A percentile compares a stretch with the other conserved stretches of the same genome.
These are phyloP conservation scores for Groenewaldozyma sp. DNA, from an alignment of 1,139 yeast species.

Conservation along the genomic window DNA sequence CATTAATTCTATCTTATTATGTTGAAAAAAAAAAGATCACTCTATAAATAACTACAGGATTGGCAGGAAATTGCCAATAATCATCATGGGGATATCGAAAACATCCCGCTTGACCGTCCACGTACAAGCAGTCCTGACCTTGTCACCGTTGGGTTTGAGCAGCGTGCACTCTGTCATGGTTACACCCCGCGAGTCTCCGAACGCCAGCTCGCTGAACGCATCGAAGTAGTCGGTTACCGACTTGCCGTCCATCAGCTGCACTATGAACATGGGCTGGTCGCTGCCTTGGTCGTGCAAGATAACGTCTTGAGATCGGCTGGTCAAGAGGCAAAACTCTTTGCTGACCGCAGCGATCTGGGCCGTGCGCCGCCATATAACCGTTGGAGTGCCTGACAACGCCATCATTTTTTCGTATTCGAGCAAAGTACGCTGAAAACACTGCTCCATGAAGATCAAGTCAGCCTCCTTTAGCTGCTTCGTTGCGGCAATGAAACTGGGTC, in stretches of 20 bases:
- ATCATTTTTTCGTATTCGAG: constrained; percentile 80
- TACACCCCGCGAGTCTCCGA: constrained; percentile 80
- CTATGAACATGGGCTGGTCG: constrained; percentile 53
- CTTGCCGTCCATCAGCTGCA: constrained; percentile 79
- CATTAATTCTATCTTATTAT: background rate
- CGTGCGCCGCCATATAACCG: constrained; percentile 89
- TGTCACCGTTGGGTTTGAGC: constrained; percentile 43
- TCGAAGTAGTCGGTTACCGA: constrained; percentile 84
- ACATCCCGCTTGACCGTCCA: constrained; percentile 89
- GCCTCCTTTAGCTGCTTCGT: constrained; percentile 82
- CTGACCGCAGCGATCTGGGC: constrained; percentile 93
- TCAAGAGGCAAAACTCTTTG: constrained; percentile 76
- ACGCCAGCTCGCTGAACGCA: constrained; percentile 75
- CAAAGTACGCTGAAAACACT: constrained; percentile 83
- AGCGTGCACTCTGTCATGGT: constrained; percentile 81
- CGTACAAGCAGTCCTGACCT: constrained; percentile 64
- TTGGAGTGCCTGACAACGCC: constrained; percentile 81
- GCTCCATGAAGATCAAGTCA: constrained; percentile 89
- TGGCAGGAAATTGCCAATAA: constrained; percentile 54
- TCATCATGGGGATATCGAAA: constrained; percentile 95
- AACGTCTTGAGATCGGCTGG: constrained; percentile 78
- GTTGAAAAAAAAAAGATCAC: too few relatives aligned
- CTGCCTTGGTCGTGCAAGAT: too few relatives aligned
- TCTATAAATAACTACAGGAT: constrained; percentile 11
- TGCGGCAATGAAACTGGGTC: constrained; percentile 90